Percentiles rank a stretch among this genome's conserved stretches.
phyloP scores from a whole-genome alignment of 768 basidiomycete genomes.

The Tulasnella sp. region DNA sequence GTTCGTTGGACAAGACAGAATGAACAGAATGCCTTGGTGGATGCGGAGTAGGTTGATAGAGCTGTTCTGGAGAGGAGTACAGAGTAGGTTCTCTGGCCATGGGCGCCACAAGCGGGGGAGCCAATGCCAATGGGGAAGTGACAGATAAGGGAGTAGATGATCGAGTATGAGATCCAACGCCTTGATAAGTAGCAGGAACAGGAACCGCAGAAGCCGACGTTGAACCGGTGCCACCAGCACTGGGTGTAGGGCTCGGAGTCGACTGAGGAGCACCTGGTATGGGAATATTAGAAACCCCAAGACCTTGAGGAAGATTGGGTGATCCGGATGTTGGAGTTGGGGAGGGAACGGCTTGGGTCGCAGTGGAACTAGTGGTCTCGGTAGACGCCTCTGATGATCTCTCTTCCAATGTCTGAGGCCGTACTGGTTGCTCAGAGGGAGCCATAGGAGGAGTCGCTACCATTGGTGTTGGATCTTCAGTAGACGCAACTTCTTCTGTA shows the following conservation, averaged over 20 bases:
- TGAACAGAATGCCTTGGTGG: slow-evolving; percentile 32
- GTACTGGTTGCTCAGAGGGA: slow-evolving; percentile 8
- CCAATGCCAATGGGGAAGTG: slow-evolving; percentile 74
- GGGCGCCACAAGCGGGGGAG: slow-evolving; percentile 69
- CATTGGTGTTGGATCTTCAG: slow-evolving; percentile 48
- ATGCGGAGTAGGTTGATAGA: slow-evolving; percentile 31
- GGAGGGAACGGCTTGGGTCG: background rate
- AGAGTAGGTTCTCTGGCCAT: slow-evolving; percentile 11
- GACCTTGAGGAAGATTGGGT: slow-evolving; percentile 21
- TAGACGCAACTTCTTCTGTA: slow-evolving; percentile 23
- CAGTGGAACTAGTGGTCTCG: background rate
- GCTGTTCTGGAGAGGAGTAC: slow-evolving; percentile 4
- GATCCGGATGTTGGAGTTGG: slow-evolving; percentile 25
- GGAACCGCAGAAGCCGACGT: background rate
- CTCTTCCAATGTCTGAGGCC: too few relatives aligned
- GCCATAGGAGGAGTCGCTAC: slow-evolving; percentile 37
- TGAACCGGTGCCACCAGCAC: background rate
- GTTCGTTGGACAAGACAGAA: too few relatives aligned
- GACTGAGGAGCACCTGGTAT: slow-evolving; percentile 23
- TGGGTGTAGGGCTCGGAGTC: slow-evolving; percentile 20
- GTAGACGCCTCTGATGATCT: too few relatives aligned
- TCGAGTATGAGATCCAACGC: slow-evolving; percentile 25
- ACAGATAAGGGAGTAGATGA: slow-evolving; percentile 83
- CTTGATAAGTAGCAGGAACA: slow-evolving; percentile 22
- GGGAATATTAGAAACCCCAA: slow-evolving; percentile 19